Percentiles rank a stretch among this genome's conserved stretches.
These are phyloP conservation scores for Rhizophagus prolifer DNA, from an alignment of 192 early-diverging fungal species.

Conservation along the genomic window DNA sequence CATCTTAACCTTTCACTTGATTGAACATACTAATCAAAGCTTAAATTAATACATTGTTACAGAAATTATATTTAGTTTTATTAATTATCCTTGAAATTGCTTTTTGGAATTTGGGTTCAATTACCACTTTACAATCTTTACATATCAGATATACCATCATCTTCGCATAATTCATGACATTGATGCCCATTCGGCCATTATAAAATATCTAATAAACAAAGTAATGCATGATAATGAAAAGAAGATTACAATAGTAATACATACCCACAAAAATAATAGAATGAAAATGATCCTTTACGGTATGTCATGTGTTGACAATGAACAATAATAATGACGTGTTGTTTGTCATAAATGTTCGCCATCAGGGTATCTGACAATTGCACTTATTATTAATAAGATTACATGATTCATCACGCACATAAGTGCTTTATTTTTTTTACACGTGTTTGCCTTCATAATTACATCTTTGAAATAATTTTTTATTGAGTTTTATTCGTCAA, in stretches of 20 bases:
- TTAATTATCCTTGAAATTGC: conserved; percentile 15
- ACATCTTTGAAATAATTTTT: no score
- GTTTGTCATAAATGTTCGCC: no score
- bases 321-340: no score
- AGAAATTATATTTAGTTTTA: background rate
- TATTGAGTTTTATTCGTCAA: no score
- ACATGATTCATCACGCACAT: no score
- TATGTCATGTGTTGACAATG: no score
- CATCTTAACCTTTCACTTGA: background rate
- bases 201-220: background rate
- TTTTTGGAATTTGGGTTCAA: conserved; percentile 18
- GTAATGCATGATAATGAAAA: background rate
- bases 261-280: conserved; percentile 25
- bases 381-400: no score
- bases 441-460: no score
- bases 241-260: background rate
- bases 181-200: conserved; percentile 28
- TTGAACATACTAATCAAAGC: conserved; percentile 9
- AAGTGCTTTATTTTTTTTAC: no score
- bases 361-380: no score
- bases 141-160: conserved; percentile 17
- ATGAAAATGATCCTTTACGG: conserved; percentile 30
- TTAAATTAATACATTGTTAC: no score
- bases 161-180: conserved; percentile 25
- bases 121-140: conserved; percentile 21